Base-by-base conservation (phyloP, 2,329 filamentous ascomycete species). In the Monilinia vaccinii-corymbosi region DNA sequence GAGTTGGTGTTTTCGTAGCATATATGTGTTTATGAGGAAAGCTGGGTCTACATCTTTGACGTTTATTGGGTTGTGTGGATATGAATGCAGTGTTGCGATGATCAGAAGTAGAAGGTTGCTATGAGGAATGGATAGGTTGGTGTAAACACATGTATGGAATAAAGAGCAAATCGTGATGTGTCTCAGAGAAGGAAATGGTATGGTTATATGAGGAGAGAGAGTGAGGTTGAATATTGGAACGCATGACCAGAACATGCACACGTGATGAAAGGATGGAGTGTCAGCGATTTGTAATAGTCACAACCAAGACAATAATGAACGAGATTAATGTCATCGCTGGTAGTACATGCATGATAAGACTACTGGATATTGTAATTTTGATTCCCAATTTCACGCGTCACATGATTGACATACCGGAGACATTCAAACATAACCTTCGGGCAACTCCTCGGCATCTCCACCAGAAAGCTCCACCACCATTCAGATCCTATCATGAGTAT, bases 1-100 rank as follows among this genome's bases (percentile, higher is more conserved):
- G 51, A 53, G 38, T 53, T 23, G 11, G 25, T 44, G 11, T 42
- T 53, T 44, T 32, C 38, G 8, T 44, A 44, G 25, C 51, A 44
- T 53, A 53, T 44, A 44, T 32, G 25, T 53, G 38, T 44, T 53
- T 44, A 53, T 53, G 51, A 42, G 38, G 51, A 44, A 53, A 53
- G 25, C n/a, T 32, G 25, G 51, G 25, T 21, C n/a, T 32, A 16
- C 25, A 7, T 40, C 42, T 53, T 18, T 18, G 14, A 44, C 51
- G 38, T 44, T 28, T 44, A 23, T 53, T 44, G 42, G 51, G 28
- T 53, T 44, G 18, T 53, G 51, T 18, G 38, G 28, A 53, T 21
- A 42, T 32, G n/a, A 13, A 53, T 44, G 38, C 21, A 53, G 51
- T 53, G 25, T 32, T n/a, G 51, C n/a, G 13, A 7, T 53, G 51